Base-by-base conservation (phyloP, 1,139 yeast genomes). In the Candida dubliniensis region DNA sequence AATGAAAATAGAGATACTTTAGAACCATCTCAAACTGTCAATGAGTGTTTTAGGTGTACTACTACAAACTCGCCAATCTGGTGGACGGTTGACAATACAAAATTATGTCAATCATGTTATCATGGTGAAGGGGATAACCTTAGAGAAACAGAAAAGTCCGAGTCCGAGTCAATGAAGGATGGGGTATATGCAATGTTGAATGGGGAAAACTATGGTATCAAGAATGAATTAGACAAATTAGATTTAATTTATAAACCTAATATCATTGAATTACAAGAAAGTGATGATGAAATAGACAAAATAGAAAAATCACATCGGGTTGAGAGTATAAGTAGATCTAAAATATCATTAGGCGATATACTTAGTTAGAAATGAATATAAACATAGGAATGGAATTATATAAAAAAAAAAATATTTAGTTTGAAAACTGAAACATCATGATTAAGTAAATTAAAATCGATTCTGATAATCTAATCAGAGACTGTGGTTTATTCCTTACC, bases 51-150 rank as follows among this genome's bases (percentile, higher is more conserved):
- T 8, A 44, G 43, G 4, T 72, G 77, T 53, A 40, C 45, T 2
- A 53, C 69, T 0, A 43, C 39, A 0, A 57, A 59, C 1, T 66
- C 76, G 0, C 77, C 78, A 3, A 67, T 64, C 38, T 73, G 78
- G 78, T 69, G 76, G 74, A 44, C 45, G 8, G 42, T 36, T 3
- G 24, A 33, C 7, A 38, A 44, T 8, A 38, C 38, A 8, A 30
- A 35, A 8, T 44, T 61, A 12, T 71, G 76, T 43, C 75, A 69
- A 43, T 52, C 61, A n/a, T 70, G 76, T 44, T 58, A 61, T 47
- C 67, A 63, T 43, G 47, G 49, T 12, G 50, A 46, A 30, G 49
- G 44, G n/a, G 45, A 47, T 25, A 46, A 43, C 3, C 32, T 23
- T 1, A 36, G 27, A 2, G 35, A 33, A 12, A 42, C 32, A 24